Conservation (phyloP, 495 filamentous ascomycete genomes). For the Rhypophila decipiens region DNA sequence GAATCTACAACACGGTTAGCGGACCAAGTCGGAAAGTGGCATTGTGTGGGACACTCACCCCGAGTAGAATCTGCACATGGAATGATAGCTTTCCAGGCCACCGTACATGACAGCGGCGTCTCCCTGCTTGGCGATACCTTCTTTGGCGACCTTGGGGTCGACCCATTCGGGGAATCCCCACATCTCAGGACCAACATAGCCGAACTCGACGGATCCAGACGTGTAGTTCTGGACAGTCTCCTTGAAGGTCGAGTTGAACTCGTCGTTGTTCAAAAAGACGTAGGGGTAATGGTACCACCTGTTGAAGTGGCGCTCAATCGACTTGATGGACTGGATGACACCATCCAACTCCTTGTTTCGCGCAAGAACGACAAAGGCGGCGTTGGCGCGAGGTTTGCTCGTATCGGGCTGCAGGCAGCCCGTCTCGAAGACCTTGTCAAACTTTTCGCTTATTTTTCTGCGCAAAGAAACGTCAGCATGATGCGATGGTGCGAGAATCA, state of each 20-base stretch:
- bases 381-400: constrained; percentile 69
- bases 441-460: constrained; percentile 94
- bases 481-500: too few species aligned
- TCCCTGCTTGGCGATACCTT: constrained; percentile 91
- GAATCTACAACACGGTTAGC: constrained; percentile 50
- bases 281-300: constrained; percentile 99
- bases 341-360: constrained; percentile 95
- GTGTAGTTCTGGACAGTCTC: constrained; percentile 86
- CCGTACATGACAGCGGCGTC: constrained; percentile 99
- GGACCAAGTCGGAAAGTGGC: neutral
- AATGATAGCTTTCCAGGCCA: constrained; percentile 97
- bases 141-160: constrained; percentile 85
- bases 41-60: constrained; percentile 50
- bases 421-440: constrained; percentile 92
- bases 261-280: constrained; percentile 96
- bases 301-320: constrained; percentile 98
- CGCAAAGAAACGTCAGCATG: neutral
- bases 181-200: constrained; percentile 82
- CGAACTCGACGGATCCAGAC: constrained; percentile 79
- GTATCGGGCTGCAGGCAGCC: constrained; percentile 74
- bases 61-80: constrained; percentile 98
- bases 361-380: constrained; percentile 91
- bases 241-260: constrained; percentile 92
- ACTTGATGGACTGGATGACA: constrained; percentile 93
- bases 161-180: constrained; percentile 99